These are phyloP conservation scores for Dendrostoma leiphaemia DNA, from an alignment of 2,329 filamentous ascomycete species.

Conservation along the genomic window DNA sequence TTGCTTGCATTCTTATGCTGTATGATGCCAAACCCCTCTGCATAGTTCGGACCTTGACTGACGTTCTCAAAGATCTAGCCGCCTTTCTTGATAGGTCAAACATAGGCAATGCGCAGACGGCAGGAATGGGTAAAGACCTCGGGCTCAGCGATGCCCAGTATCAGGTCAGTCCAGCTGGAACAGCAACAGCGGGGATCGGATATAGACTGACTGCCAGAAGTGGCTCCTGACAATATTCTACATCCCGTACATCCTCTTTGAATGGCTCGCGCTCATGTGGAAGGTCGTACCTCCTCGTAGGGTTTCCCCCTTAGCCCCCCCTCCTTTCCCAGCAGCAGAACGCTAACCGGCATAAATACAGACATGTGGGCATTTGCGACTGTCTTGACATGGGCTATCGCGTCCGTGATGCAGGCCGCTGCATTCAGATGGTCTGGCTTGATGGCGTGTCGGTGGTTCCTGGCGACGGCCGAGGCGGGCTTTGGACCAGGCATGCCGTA, in stretches of 20 bases:
- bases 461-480: constrained; percentile 43
- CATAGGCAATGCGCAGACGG: constrained; percentile 37
- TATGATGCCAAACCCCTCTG: no score
- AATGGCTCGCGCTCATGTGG: constrained; percentile 42
- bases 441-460: constrained; percentile 37
- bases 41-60: not conserved
- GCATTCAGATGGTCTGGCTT: constrained; percentile 34
- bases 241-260: constrained; percentile 42
- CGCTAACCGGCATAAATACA: constrained; percentile 3
- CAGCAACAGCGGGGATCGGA: not conserved
- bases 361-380: constrained; percentile 28
- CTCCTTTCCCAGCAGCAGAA: not conserved
- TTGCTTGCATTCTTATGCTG: constrained; percentile 30
- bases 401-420: constrained; percentile 31
- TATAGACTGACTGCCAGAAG: constrained; percentile 19
- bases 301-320: constrained; percentile 12
- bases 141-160: constrained; percentile 36
- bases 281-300: constrained; percentile 38
- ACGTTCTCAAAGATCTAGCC: constrained; percentile 28
- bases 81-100: constrained; percentile 39
- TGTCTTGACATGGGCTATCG: constrained; percentile 28
- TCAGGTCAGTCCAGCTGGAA: constrained; percentile 26
- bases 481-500: constrained; percentile 32
- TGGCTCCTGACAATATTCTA: constrained; percentile 46
- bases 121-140: constrained; percentile 35